phyloP scores from a whole-genome alignment of 2,329 filamentous ascomycete species.

The Aureobasidium lini region DNA sequence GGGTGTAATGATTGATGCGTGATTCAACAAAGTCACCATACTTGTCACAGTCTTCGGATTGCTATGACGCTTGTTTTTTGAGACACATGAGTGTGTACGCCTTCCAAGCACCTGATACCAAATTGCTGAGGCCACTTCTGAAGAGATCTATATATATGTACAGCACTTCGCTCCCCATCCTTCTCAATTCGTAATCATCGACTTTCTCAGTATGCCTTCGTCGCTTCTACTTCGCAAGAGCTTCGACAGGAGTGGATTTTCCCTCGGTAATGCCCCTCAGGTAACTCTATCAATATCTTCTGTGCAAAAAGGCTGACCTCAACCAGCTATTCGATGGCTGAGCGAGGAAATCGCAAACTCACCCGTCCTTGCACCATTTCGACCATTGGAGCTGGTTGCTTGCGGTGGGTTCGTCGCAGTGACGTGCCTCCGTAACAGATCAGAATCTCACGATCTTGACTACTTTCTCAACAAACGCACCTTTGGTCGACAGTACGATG shows the following conservation, averaged over 20 bases:
- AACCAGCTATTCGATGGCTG: background rate
- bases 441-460: background rate
- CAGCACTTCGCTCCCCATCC: no score
- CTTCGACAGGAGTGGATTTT: background rate
- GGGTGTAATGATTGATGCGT: no score
- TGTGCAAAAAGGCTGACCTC: background rate
- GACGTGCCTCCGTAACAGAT: background rate
- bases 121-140: background rate
- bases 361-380: background rate
- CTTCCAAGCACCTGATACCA: background rate
- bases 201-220: background rate
- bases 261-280: background rate
- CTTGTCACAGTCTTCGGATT: background rate
- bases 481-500: background rate
- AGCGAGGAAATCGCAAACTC: background rate
- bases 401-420: background rate
- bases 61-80: background rate
- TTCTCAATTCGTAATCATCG: background rate
- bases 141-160: background rate
- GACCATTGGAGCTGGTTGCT: background rate
- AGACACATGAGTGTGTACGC: background rate
- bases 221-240: background rate
- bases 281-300: background rate
- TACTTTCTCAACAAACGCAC: background rate
- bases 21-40: no score